phyloP scores from a whole-genome alignment of 768 basidiomycete genomes.

The Boletellus ananas region DNA sequence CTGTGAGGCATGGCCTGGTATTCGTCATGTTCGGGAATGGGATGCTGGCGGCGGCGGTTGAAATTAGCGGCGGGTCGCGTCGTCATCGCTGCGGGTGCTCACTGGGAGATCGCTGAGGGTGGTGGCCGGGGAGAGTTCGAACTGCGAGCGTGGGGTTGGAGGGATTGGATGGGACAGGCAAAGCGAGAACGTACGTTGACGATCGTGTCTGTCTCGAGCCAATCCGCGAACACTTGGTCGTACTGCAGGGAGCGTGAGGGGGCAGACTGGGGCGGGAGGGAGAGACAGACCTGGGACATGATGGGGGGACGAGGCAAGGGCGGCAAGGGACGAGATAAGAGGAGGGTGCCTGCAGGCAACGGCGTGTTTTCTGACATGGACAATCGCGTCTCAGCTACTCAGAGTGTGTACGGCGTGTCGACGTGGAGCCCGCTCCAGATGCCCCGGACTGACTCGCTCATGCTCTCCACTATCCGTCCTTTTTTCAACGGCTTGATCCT shows the following conservation, averaged over 20 bases:
- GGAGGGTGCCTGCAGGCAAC: constrained; percentile 25
- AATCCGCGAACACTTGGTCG: constrained; percentile 18
- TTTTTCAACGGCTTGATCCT: constrained; percentile 79
- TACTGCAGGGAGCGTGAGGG: neutral
- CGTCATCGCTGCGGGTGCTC: constrained; percentile 21
- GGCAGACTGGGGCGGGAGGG: neutral
- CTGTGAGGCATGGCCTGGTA: constrained; percentile 28
- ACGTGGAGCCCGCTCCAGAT: constrained; percentile 91
- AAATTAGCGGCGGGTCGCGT: constrained; percentile 19
- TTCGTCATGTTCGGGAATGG: constrained; percentile 27
- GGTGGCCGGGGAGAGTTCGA: constrained; percentile 21
- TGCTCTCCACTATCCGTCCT: constrained; percentile 64
- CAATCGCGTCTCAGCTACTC: constrained; percentile 8
- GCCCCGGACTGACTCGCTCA: constrained; percentile 76
- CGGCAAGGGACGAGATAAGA: neutral
- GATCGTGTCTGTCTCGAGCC: constrained; percentile 25
- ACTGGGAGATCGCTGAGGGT: constrained; percentile 26
- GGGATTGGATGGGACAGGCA: neutral
- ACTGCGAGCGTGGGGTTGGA: neutral
- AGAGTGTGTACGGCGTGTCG: constrained; percentile 59
- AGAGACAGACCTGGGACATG: constrained; percentile 8
- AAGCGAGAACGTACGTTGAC: constrained; percentile 21
- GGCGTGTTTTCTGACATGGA: constrained; percentile 32
- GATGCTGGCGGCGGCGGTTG: constrained; percentile 22
- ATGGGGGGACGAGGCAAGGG: constrained; percentile 6